Evolutionary conservation across 2,329 filamentous ascomycete genomes (phyloP), one percentile per base, ranked within the genome.

Genomic region (Fonsecaea nubica): DNA sequence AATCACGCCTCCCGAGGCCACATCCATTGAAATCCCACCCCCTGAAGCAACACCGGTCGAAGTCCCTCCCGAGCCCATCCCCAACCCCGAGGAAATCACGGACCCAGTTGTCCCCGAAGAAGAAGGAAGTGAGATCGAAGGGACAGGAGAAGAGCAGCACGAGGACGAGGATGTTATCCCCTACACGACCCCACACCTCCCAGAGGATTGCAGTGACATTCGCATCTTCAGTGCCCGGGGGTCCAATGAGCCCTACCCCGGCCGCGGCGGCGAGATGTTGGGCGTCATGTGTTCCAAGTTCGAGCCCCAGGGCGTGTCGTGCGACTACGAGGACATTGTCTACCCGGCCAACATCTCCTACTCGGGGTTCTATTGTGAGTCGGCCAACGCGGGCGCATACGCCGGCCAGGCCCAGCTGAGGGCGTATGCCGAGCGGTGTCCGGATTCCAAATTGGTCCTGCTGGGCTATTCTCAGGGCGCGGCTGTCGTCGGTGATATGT

Each of bases 401-500:
- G 52, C 53, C 18, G 68, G 65, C 6, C 54, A 56, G 36, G 18
- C 53, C 30, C 62, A 70, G 40, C 53, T 70, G 68, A 55, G 50
- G 9, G 52, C 30, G 5, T 68, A 68, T 30, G 42, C 38, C 21
- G 4, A 66, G 33, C 53, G 61, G 6, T 77, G 76, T 52, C 75
- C 75, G 13, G 50, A 68, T 40, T 69, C 75, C 18, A 73, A 74
- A 62, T 66, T 77, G 13, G 73, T 76, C 7, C 60, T 77, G 33
- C 13, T 74, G 35, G 75, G 76, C 10, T 77, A 76, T 65, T 76
- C 74, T 12, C 75, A 77, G 63, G 76, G 76, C 1, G 76, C 72
- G 2, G 71, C 74, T 57, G 66, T 77, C 30, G 70, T 76, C 55
- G 73, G 73, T 2, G 75, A 77, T 66, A 69, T 72, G 13, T 58